Evolutionary conservation across 2,329 filamentous ascomycete species (phyloP), one percentile per base, ranked within the genome.

Genomic region (Fusarium coffeatum): DNA sequence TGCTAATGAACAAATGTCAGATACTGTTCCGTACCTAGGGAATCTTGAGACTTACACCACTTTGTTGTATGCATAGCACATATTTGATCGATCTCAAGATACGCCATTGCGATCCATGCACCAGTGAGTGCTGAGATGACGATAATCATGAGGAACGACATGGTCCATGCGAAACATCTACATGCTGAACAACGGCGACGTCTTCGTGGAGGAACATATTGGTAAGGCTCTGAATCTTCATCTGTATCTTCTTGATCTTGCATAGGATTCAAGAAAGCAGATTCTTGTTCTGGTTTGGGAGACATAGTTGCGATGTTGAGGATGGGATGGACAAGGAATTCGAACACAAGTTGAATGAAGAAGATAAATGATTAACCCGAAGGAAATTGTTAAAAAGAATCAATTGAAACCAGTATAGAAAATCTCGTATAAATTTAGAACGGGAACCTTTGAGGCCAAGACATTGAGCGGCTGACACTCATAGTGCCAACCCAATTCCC

Each of bases 21-120:
- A 48, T 41, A 5, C 28, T 16, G 4, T 12, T 4, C 6, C 5
- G 1, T 3, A 22, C 0, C 2, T 18, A 11, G 5, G 2, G 7
- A 12, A 8, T 5, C 22, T n/a, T 16, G 25, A 8, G 4, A 76
- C 80, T 74, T 74, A 81, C 80, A 82, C 74, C 79, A 81, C 34
- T 78, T 74, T n/a, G 77, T 70, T 9, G 80, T 82, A 20, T 81
- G 76, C 2, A 69, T 37, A 37, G 71, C 72, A 30, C 72, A 74
- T 6, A 67, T 72, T 27, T 71, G 66, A 30, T 74, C 72, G 20
- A 74, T 57, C 43, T 74, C 66, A 7, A 73, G 34, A 30, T 61
- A 69, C 15, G 55, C 49, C 49, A 72, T 70, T 2, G 72, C 70
- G 45, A 74, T 55, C 65, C 68, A 74, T 11, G 72, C 72, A 16